A percentile compares a stretch with the other conserved stretches of the same genome.
Evolutionary conservation across 2,329 filamentous ascomycete species (phyloP).

Genomic region (Emericellopsis atlantica): DNA sequence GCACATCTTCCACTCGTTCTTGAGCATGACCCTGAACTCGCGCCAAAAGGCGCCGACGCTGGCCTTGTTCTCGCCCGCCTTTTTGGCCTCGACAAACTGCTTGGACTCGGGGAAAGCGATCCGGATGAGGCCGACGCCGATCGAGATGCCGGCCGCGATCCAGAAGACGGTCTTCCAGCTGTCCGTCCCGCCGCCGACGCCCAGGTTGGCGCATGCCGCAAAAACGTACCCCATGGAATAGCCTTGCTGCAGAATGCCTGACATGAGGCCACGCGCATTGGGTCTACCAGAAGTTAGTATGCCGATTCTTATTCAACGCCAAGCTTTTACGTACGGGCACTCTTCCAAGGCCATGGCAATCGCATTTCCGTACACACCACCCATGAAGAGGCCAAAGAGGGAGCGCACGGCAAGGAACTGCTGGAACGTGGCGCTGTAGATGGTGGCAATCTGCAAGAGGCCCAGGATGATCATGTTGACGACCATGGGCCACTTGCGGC

Average conservation of each 20-base stretch:
- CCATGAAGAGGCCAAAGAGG: constrained; percentile 70
- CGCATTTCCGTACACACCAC: constrained; percentile 67
- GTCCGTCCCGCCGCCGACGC: constrained; percentile 49
- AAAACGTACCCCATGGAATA: constrained; percentile 72
- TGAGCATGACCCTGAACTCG: constrained; percentile 57
- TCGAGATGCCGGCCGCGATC: constrained; percentile 56
- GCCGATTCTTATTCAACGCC: constrained; percentile 6
- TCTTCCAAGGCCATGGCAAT: constrained; percentile 69
- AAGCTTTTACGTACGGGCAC: constrained; percentile 38
- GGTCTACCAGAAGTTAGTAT: constrained; percentile 17
- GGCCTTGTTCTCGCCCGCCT: constrained; percentile 34
- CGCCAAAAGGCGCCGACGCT: constrained; percentile 46
- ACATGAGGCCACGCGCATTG: constrained; percentile 67
- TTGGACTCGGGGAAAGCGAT: constrained; percentile 61
- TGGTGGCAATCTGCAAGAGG: constrained; percentile 59
- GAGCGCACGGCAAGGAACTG: constrained; percentile 65
- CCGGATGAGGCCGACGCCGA: constrained; percentile 55
- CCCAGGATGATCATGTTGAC: constrained; percentile 64
- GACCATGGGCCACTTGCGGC: constrained; percentile 76
- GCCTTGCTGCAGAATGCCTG: constrained; percentile 70
- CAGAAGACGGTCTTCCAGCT: constrained; percentile 69
- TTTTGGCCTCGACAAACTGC: constrained; percentile 61
- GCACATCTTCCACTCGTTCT: constrained; percentile 62
- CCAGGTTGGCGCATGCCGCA: constrained; percentile 63
- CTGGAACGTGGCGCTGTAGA: constrained; percentile 58